Conservation (phyloP, 2,329 filamentous ascomycete species). For the Colletotrichum neosansevieriae region DNA sequence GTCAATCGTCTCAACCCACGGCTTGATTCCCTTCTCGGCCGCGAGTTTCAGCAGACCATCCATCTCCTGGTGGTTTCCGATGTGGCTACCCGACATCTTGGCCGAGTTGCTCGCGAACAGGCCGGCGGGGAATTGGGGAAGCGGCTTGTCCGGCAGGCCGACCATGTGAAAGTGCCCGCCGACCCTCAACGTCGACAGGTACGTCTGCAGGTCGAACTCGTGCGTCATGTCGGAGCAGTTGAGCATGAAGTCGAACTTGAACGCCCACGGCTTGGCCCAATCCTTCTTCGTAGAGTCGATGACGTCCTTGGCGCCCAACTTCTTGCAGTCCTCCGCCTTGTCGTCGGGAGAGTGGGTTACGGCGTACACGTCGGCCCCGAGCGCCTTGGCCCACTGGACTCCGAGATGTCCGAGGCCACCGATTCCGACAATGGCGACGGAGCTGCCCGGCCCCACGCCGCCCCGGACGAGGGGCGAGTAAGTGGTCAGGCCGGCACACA, state of each 20-base stretch:
- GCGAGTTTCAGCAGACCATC: slow-evolving; percentile 68
- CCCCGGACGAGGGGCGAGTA: slow-evolving; percentile 77
- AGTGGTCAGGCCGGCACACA: slow-evolving; percentile 82
- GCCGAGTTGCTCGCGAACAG: slow-evolving; percentile 55
- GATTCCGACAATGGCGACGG: slow-evolving; percentile 78
- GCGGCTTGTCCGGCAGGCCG: slow-evolving; percentile 65
- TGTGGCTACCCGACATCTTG: slow-evolving; percentile 62
- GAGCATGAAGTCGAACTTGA: slow-evolving; percentile 64
- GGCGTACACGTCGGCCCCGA: slow-evolving; percentile 75
- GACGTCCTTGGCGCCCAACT: slow-evolving; percentile 71
- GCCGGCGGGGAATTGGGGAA: slow-evolving; percentile 56
- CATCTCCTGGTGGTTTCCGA: slow-evolving; percentile 72
- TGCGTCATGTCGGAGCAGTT: slow-evolving; percentile 63
- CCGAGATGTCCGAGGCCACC: slow-evolving; percentile 82
- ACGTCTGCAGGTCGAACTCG: slow-evolving; percentile 65
- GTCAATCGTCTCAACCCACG: slow-evolving; percentile 72
- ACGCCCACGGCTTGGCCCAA: slow-evolving; percentile 68
- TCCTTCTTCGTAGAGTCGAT: slow-evolving; percentile 60
- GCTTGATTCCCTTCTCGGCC: slow-evolving; percentile 65
- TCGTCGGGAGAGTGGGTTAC: slow-evolving; percentile 68
- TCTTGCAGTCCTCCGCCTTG: slow-evolving; percentile 71
- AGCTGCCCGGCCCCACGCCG: slow-evolving; percentile 76
- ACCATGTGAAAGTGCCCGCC: slow-evolving; percentile 69
- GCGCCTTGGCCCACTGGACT: slow-evolving; percentile 76
- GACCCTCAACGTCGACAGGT: slow-evolving; percentile 64